Conservation (phyloP, 1,284 basidiomycete genomes). For the Heterobasidion parviporum region DNA sequence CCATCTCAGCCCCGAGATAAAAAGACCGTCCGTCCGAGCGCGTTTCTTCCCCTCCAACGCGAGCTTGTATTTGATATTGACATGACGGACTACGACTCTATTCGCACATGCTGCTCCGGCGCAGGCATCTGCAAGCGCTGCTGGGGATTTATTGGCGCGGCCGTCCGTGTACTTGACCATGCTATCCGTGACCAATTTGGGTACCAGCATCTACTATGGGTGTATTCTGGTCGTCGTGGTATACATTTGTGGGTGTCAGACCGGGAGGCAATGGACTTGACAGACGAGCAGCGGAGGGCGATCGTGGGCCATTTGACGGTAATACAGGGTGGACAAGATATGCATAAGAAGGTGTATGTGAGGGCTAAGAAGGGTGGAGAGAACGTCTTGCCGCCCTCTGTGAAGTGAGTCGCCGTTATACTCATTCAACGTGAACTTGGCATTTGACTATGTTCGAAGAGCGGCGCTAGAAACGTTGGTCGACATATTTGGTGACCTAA, state of each 20-base stretch:
- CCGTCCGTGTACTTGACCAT: constrained; percentile 82
- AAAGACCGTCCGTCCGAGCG: constrained; percentile 73
- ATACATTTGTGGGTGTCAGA: constrained; percentile 99
- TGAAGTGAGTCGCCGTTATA: constrained; percentile 44
- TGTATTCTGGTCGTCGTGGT: constrained; percentile 96
- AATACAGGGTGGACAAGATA: constrained; percentile 77
- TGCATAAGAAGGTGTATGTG: constrained; percentile 81
- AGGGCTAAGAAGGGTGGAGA: constrained; percentile 28
- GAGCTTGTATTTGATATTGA: constrained; percentile 99
- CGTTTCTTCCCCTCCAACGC: constrained; percentile 74
- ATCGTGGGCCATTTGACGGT: constrained; percentile 87
- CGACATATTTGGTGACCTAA: constrained; percentile 55
- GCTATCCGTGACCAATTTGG: constrained; percentile 84
- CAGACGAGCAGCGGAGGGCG: constrained; percentile 85
- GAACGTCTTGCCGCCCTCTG: constrained; percentile 53
- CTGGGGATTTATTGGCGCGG: constrained; percentile 92
- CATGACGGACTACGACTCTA: constrained; percentile 98
- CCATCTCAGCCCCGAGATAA: constrained; percentile 77
- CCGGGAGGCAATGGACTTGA: constrained; percentile 77
- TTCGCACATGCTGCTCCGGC: constrained; percentile 92
- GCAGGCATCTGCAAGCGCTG: constrained; percentile 91
- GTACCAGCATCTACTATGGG: constrained; percentile 82
- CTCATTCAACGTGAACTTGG: not conserved
- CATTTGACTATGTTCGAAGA: constrained; percentile 20
- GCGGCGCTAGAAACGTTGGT: constrained; percentile 47